These are phyloP conservation scores for Paracorniculantispora psalliotae DNA, from an alignment of 2,329 filamentous ascomycete species.

Conservation along the genomic window DNA sequence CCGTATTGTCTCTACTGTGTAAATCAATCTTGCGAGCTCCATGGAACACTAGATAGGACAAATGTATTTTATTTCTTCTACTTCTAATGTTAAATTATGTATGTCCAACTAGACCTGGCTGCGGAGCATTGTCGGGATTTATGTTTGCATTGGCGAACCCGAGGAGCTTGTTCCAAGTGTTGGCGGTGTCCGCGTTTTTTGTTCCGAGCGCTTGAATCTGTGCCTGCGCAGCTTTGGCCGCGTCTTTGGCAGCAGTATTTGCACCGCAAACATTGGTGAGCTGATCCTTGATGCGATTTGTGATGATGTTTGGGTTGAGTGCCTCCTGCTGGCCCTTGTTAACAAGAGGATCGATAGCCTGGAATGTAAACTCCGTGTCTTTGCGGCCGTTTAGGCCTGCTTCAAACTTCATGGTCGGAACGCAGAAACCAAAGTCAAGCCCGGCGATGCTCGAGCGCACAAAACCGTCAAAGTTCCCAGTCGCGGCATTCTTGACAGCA, in stretches of 20 bases:
- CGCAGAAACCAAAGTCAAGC: slow-evolving; percentile 50
- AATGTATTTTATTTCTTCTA: neutral
- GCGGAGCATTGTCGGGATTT: neutral
- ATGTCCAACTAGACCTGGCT: neutral
- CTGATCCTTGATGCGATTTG: slow-evolving; percentile 66
- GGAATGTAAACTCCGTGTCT: slow-evolving; percentile 61
- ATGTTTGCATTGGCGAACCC: slow-evolving; percentile 24
- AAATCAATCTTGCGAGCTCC: too few species aligned
- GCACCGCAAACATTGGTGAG: slow-evolving; percentile 62
- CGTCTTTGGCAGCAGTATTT: slow-evolving; percentile 52
- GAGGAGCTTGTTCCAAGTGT: slow-evolving; percentile 40
- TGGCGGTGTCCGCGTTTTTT: slow-evolving; percentile 42
- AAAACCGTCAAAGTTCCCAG: slow-evolving; percentile 23
- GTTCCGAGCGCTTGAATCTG: slow-evolving; percentile 46
- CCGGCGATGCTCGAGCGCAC: slow-evolving; percentile 15
- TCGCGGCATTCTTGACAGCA: slow-evolving; percentile 24
- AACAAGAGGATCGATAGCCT: slow-evolving; percentile 57
- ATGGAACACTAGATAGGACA: neutral
- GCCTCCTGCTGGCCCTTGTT: slow-evolving; percentile 59
- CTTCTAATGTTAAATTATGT: neutral
- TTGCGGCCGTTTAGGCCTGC: slow-evolving; percentile 52
- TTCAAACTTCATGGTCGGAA: slow-evolving; percentile 55
- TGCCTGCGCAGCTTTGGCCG: slow-evolving; percentile 49
- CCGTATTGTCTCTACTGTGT: too few species aligned
- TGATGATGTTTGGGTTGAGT: slow-evolving; percentile 69